Conservation (phyloP, 805 yeast genomes). For the Starmerella roubikii region DNA sequence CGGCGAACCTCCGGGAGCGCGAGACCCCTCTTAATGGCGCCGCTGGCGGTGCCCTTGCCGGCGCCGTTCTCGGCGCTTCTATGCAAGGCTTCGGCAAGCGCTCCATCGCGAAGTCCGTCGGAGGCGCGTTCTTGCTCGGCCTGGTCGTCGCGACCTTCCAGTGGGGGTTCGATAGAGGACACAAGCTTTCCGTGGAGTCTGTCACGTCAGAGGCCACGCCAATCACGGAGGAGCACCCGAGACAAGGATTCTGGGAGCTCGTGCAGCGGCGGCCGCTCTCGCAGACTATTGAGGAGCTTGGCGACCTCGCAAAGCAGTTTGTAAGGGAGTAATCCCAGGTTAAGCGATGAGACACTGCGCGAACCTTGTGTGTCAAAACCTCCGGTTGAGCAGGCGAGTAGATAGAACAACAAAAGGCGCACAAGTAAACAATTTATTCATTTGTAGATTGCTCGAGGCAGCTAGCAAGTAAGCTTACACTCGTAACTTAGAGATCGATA, state of each 20-base stretch:
- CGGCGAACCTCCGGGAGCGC: conserved; percentile 47
- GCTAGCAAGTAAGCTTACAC: too few species aligned
- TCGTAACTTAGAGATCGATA: too few species aligned
- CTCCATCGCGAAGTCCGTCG: conserved; percentile 31
- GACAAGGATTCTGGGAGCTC: conserved; percentile 66
- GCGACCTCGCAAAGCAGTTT: conserved; percentile 30
- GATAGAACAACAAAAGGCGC: too few species aligned
- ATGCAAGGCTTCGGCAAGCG: conserved; percentile 20
- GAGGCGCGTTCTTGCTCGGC: conserved; percentile 35
- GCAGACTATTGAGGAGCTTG: conserved; percentile 63
- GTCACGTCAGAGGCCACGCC: conserved; percentile 28
- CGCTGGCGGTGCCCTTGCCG: conserved; percentile 36
- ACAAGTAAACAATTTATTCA: too few species aligned
- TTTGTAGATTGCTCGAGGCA: too few species aligned
- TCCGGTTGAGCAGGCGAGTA: too few species aligned
- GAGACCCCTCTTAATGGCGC: conserved; percentile 51
- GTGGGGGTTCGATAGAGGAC: conserved; percentile 26
- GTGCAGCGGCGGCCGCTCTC: conserved; percentile 69
- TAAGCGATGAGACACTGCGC: too few species aligned
- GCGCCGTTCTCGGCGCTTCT: conserved; percentile 31
- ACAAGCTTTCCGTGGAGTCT: conserved; percentile 19
- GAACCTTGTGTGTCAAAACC: too few species aligned
- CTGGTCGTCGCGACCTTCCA: conserved; percentile 31
- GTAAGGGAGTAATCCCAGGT: conserved; percentile 18
- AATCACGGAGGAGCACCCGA: conserved; percentile 25